Evolutionary conservation across 805 yeast genomes (phyloP).

Genomic region (Nakazawaea ambrosiae): DNA sequence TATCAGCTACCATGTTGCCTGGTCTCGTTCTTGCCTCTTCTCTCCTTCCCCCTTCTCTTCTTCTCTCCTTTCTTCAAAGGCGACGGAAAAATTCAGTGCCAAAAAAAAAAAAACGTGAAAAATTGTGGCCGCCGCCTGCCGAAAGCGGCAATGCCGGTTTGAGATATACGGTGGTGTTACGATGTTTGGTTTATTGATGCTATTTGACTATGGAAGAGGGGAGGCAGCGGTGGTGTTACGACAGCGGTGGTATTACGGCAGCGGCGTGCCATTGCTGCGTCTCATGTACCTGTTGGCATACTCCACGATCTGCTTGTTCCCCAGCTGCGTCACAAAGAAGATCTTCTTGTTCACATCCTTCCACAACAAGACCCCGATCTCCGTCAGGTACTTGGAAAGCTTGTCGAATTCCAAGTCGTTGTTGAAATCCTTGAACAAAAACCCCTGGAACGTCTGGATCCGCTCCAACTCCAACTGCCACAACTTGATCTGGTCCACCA

Average conservation of each 20-base stretch:
- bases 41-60: neutral
- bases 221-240: too few relatives aligned
- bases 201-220: too few relatives aligned
- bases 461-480: conserved; percentile 98
- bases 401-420: conserved; percentile 69
- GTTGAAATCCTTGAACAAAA: conserved; percentile 78
- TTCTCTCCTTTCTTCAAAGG: neutral
- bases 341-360: conserved; percentile 58
- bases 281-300: conserved; percentile 65
- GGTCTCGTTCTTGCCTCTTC: neutral
- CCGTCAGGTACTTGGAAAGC: conserved; percentile 72
- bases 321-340: conserved; percentile 85
- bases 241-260: too few relatives aligned
- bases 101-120: neutral
- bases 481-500: conserved; percentile 89
- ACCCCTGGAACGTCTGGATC: conserved; percentile 81
- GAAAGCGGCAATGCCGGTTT: too few relatives aligned
- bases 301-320: conserved; percentile 84
- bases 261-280: conserved; percentile 12
- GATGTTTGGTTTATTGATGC: too few relatives aligned
- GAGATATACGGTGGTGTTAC: too few relatives aligned
- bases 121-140: neutral
- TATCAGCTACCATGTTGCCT: conserved; percentile 21
- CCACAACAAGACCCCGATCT: conserved; percentile 91
- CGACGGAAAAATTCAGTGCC: neutral